phyloP scores from a whole-genome alignment of 306 rosid genomes.

The Adenanthera pavonina region DNA sequence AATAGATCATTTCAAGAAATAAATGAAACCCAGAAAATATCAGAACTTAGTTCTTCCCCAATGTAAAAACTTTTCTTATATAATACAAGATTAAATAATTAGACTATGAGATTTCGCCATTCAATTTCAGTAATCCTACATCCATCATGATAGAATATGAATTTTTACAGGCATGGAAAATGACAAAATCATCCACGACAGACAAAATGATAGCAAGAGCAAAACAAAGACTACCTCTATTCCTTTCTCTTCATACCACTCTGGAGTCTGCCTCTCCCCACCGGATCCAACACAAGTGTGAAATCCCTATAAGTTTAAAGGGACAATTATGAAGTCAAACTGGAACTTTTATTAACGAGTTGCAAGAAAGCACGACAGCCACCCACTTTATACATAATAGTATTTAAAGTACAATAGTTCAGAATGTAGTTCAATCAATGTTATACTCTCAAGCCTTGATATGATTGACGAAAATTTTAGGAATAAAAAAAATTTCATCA shows the following conservation, averaged over 20 bases:
- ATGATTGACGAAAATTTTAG: not conserved
- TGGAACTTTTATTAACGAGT: constrained; percentile 13
- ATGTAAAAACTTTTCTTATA: not conserved
- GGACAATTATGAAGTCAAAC: constrained; percentile 13
- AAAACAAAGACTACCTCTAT: constrained; percentile 66
- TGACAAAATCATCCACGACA: not conserved
- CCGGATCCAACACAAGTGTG: constrained; percentile 98
- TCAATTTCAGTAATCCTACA: constrained; percentile 30
- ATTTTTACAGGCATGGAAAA: not conserved
- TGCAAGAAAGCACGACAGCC: not conserved
- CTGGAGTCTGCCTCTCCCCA: constrained; percentile 94
- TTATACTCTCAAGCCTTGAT: not conserved
- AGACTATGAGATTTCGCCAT: constrained; percentile 25
- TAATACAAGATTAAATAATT: not conserved
- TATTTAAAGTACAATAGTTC: constrained; percentile 7
- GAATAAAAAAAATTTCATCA: not conserved
- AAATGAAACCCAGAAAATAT: not conserved
- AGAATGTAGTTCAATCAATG: not conserved
- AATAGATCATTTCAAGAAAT: constrained; percentile 27
- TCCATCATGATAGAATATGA: constrained; percentile 6
- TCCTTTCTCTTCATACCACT: constrained; percentile 90
- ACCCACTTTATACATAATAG: constrained; percentile 3
- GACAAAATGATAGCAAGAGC: constrained; percentile 12
- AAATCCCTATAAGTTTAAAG: constrained; percentile 65
- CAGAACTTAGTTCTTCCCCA: not conserved